Evolutionary conservation across 2,329 filamentous ascomycete species (phyloP).

Genomic region (Neodidymelliopsis sp.): DNA sequence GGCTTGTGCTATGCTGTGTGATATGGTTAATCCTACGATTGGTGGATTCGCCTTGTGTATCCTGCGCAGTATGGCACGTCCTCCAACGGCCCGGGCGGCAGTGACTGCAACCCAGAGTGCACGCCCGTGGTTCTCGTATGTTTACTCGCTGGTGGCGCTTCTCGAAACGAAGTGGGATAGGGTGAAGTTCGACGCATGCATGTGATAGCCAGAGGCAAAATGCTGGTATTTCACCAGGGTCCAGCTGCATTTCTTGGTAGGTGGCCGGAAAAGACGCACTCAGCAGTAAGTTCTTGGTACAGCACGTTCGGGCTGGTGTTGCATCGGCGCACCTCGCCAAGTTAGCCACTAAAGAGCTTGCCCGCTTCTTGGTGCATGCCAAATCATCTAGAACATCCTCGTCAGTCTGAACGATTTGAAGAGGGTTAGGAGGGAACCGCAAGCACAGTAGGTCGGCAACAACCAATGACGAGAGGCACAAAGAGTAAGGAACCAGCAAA

Average conservation of each 20-base stretch:
- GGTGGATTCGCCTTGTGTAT: conserved; percentile 4
- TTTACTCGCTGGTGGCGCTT: neutral
- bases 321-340: neutral
- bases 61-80: conserved; percentile 12
- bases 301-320: neutral
- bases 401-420: neutral
- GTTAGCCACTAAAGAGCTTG: neutral
- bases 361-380: neutral
- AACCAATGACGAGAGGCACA: too few species aligned
- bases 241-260: neutral
- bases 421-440: too few species aligned
- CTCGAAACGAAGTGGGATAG: neutral
- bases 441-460: too few species aligned
- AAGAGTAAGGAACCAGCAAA: neutral
- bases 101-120: conserved; percentile 4
- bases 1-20: conserved; percentile 4
- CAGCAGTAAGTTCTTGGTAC: neutral
- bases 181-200: neutral
- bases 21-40: conserved; percentile 9
- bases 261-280: neutral
- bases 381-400: neutral
- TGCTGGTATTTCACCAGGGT: neutral
- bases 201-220: neutral
- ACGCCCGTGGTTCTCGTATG: neutral
- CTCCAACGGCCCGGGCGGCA: conserved; percentile 17